Percentiles rank a stretch among this genome's conserved stretches.
phyloP scores from a whole-genome alignment of 768 basidiomycete genomes.

The Neoboletus brunneissimus region DNA sequence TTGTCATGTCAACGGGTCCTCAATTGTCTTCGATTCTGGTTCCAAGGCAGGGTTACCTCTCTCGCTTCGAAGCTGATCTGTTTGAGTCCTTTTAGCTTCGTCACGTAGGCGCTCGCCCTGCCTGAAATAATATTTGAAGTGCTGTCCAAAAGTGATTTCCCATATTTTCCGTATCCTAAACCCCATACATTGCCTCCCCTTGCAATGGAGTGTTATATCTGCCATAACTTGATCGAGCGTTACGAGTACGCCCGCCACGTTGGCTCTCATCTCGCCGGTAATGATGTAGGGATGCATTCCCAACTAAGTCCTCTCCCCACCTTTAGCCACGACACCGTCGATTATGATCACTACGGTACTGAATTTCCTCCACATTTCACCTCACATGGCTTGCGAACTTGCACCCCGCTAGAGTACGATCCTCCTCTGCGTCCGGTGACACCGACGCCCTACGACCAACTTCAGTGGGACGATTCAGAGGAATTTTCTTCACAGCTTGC shows the following conservation, averaged over 20 bases:
- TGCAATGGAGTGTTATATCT: slow-evolving; percentile 19
- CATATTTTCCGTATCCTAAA: background rate
- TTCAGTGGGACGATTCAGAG: background rate
- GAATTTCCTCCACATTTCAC: background rate
- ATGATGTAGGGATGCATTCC: background rate
- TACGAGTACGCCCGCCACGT: slow-evolving; percentile 15
- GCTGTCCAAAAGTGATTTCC: background rate
- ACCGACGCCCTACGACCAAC: slow-evolving; percentile 1
- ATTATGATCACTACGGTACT: background rate
- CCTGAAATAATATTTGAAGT: background rate
- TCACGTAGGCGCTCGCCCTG: background rate
- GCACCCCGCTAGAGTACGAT: background rate
- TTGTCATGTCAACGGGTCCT: slow-evolving; percentile 5
- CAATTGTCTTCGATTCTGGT: background rate
- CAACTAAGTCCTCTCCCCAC: background rate
- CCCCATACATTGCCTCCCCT: background rate
- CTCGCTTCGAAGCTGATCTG: background rate
- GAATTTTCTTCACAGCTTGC: background rate
- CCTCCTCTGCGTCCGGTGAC: background rate
- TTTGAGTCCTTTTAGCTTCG: background rate
- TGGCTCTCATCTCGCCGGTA: slow-evolving; percentile 1
- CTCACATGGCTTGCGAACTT: background rate
- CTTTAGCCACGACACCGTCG: background rate
- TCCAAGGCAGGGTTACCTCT: background rate
- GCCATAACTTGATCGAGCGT: slow-evolving; percentile 6